Base-by-base conservation (phyloP, 129 eudicot genomes). In the Gnaphalium uliginosum region DNA sequence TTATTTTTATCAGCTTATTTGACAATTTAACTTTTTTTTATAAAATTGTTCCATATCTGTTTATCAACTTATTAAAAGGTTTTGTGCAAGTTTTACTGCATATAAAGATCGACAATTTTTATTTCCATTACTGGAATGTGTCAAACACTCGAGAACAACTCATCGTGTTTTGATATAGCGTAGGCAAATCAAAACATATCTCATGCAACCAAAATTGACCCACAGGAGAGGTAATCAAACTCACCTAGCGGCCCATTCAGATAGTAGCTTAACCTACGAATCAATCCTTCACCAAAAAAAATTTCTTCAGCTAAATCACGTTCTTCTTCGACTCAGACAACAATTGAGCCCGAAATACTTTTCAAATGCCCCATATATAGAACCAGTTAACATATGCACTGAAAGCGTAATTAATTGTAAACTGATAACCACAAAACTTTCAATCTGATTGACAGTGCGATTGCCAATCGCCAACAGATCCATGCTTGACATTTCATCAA, bases 401-500 rank as follows among this genome's bases (percentile, higher is more conserved):
- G 14, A 46, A 46, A 13, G 18, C 53, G 9, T 46, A 46, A 46
- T 46, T 14, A 46, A 14, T n/a, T 46, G 53, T 13, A 13, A 46
- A 14, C 53, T 13, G 18, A 46, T 14, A 46, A 46, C n/a, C 53
- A 46, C n/a, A 14, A 11, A 41, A 3, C 14, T 14, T 46, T 14
- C 25, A 8, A 57, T 22, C 26, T 10, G 57, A 15, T 25, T 7
- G 14, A 50, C 41, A 35, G 51, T 50, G 68, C 56, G 39, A 50
- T 32, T 22, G 17, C 56, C 56, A 60, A 33, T 64, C 21, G 64
- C 18, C 27, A n/a, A 19, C 46, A 48, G 6, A 75, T 75, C 65
- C 41, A 26, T 26, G 30, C 68, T 68, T 35, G 75, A 22, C 60
- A 68, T 33, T 67, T 76, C 75, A 24, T 76, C 81, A n/a, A 76